Percentiles rank a stretch among this genome's conserved stretches.
Conservation (phyloP, 208 protist species). For the Leishmania amazonensis region DNA sequence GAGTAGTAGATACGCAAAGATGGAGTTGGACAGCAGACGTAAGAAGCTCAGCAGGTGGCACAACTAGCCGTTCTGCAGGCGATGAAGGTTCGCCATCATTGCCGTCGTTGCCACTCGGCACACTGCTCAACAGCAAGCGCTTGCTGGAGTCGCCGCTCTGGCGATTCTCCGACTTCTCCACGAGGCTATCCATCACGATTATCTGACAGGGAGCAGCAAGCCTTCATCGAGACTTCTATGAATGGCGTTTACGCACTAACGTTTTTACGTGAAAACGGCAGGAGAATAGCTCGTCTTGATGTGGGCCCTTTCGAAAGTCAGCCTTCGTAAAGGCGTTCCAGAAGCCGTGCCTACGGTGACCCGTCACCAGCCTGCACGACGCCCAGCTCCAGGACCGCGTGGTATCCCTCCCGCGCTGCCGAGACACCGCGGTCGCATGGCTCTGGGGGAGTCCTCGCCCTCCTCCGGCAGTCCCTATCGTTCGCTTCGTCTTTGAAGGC, state of each 20-base stretch:
- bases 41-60: conserved; percentile 20
- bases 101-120: too few species aligned
- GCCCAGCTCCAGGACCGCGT: conserved; percentile 9
- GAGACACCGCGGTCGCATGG: conserved; percentile 10
- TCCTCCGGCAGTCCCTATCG: neutral
- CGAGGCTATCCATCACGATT: too few species aligned
- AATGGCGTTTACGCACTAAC: neutral
- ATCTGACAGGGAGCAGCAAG: too few species aligned
- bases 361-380: conserved; percentile 1
- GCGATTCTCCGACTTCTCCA: too few species aligned
- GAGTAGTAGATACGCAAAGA: conserved; percentile 18
- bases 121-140: too few species aligned
- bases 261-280: neutral
- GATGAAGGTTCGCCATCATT: too few species aligned
- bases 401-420: conserved; percentile 2
- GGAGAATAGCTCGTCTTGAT: neutral
- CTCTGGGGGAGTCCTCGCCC: neutral
- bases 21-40: conserved; percentile 22
- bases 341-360: conserved; percentile 6
- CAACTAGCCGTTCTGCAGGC: too few species aligned
- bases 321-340: neutral
- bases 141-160: too few species aligned
- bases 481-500: neutral
- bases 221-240: neutral
- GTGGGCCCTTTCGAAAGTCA: neutral